Percentiles rank a stretch among this genome's conserved stretches.
These are phyloP conservation scores for Hypoxylon sp. DNA, from an alignment of 2,329 filamentous ascomycete species.

Conservation along the genomic window DNA sequence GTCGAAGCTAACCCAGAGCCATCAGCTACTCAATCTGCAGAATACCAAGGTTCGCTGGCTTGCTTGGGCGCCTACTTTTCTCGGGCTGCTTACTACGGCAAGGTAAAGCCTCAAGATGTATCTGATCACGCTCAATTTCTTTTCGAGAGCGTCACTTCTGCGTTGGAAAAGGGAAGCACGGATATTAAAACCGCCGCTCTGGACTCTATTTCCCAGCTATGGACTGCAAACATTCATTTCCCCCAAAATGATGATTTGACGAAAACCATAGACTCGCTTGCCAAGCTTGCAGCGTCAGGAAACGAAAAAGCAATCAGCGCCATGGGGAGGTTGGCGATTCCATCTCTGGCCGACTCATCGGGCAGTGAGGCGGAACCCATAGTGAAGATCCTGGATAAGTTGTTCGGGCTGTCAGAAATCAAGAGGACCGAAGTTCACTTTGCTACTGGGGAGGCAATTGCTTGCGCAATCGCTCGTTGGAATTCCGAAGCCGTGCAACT, in stretches of 20 bases:
- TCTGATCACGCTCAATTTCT: slow-evolving; percentile 50
- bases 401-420: slow-evolving; percentile 86
- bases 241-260: slow-evolving; percentile 62
- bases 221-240: slow-evolving; percentile 52
- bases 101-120: slow-evolving; percentile 33
- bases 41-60: slow-evolving; percentile 53
- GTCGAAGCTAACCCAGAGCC: slow-evolving; percentile 48
- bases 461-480: slow-evolving; percentile 84
- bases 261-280: slow-evolving; percentile 74
- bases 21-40: slow-evolving; percentile 50
- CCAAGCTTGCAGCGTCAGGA: slow-evolving; percentile 74
- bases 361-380: slow-evolving; percentile 59
- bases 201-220: slow-evolving; percentile 54
- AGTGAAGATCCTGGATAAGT: slow-evolving; percentile 72
- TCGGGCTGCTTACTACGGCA: slow-evolving; percentile 50
- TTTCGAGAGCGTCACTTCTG: slow-evolving; percentile 38
- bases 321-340: slow-evolving; percentile 81
- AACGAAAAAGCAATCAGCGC: slow-evolving; percentile 87
- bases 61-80: slow-evolving; percentile 52
- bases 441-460: slow-evolving; percentile 88
- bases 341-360: slow-evolving; percentile 58
- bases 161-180: slow-evolving; percentile 42
- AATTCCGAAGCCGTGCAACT: slow-evolving; percentile 83
- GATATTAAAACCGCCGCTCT: slow-evolving; percentile 51
- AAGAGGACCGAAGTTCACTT: slow-evolving; percentile 92